Conservation (phyloP, 805 yeast species). For the Ogataea ganodermae region DNA sequence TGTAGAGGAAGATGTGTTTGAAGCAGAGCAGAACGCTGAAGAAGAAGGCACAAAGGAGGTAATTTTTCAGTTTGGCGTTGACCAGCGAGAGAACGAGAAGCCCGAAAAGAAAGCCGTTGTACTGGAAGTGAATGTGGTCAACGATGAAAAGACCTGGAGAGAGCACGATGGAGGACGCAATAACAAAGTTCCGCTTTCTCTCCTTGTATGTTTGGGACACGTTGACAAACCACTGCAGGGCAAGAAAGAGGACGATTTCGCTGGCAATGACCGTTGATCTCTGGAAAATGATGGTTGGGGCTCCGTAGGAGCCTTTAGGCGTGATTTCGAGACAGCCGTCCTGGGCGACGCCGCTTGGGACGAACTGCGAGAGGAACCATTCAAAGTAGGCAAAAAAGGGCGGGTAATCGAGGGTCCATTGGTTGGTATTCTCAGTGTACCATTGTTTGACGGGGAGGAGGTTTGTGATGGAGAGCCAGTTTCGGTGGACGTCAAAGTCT, state of each 20-base stretch:
- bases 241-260: constrained; percentile 68
- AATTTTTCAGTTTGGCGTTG: constrained; percentile 60
- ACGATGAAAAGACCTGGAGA: constrained; percentile 90
- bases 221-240: constrained; percentile 71
- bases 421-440: constrained; percentile 77
- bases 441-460: constrained; percentile 73
- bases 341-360: constrained; percentile 57
- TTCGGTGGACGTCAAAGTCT: constrained; percentile 95
- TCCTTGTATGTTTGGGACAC: constrained; percentile 39
- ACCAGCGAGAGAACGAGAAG: constrained; percentile 72
- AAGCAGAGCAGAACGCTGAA: constrained; percentile 84
- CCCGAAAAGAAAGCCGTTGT: constrained; percentile 92
- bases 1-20: constrained; percentile 88
- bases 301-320: constrained; percentile 64
- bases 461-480: constrained; percentile 92
- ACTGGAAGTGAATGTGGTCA: constrained; percentile 97
- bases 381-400: constrained; percentile 98
- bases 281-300: constrained; percentile 83
- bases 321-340: constrained; percentile 83
- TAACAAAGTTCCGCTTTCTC: constrained; percentile 61
- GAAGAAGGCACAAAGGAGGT: constrained; percentile 62
- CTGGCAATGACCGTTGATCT: constrained; percentile 75
- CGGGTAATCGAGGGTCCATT: constrained; percentile 97
- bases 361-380: constrained; percentile 71
- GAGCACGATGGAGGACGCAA: constrained; percentile 77